Percentiles rank a stretch among this genome's conserved stretches.
phyloP scores from a whole-genome alignment of 768 basidiomycete genomes.

The Boletus rufocinnamomeus region DNA sequence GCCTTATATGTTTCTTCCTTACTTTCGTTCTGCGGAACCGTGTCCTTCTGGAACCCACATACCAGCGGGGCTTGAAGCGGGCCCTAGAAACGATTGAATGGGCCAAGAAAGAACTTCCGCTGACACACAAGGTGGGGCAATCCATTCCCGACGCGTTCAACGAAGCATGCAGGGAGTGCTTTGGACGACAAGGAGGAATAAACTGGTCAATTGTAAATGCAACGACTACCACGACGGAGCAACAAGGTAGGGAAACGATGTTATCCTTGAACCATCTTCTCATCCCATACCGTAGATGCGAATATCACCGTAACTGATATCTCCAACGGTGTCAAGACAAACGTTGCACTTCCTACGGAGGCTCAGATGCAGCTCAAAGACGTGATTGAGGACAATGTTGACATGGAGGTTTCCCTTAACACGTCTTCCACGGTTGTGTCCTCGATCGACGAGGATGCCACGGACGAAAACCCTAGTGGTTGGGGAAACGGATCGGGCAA shows the following conservation, averaged over 20 bases:
- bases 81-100: slow-evolving; percentile 46
- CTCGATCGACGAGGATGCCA: background rate
- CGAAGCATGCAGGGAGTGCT: slow-evolving; percentile 48
- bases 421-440: background rate
- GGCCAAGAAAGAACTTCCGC: slow-evolving; percentile 46
- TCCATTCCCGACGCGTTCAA: slow-evolving; percentile 49
- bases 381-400: slow-evolving; percentile 30
- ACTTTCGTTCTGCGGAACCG: slow-evolving; percentile 58
- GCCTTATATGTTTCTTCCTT: slow-evolving; percentile 60
- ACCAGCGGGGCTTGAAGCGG: slow-evolving; percentile 47
- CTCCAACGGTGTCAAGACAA: slow-evolving; percentile 14
- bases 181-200: slow-evolving; percentile 48
- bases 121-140: slow-evolving; percentile 41
- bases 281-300: slow-evolving; percentile 13
- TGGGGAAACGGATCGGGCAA: slow-evolving; percentile 3
- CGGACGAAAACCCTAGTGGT: background rate
- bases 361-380: slow-evolving; percentile 29
- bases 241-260: slow-evolving; percentile 8
- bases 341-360: slow-evolving; percentile 28
- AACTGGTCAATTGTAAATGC: slow-evolving; percentile 32
- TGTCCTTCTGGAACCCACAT: slow-evolving; percentile 49
- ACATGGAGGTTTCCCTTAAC: slow-evolving; percentile 20
- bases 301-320: slow-evolving; percentile 20
- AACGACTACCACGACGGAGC: slow-evolving; percentile 4
- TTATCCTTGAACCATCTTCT: slow-evolving; percentile 5